Evolutionary conservation across 2,329 filamentous ascomycete genomes (phyloP).

Genomic region (Botrytis fragariae): DNA sequence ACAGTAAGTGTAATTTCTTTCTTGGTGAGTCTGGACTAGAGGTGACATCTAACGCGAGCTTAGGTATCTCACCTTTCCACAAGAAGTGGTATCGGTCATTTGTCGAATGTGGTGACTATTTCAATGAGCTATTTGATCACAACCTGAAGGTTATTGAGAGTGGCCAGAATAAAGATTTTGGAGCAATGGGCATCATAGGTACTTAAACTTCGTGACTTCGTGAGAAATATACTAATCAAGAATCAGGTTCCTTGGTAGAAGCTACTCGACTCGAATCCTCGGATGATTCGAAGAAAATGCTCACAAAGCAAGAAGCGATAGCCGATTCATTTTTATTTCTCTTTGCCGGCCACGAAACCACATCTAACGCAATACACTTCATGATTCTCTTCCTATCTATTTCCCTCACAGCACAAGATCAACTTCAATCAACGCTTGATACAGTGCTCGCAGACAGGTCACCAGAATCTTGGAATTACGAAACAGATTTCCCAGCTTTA

Average conservation of each 20-base stretch:
- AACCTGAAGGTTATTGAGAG: conserved; percentile 23
- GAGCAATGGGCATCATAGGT: conserved; percentile 33
- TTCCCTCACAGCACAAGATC: conserved; percentile 60
- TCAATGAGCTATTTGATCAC: neutral
- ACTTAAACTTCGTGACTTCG: conserved; percentile 49
- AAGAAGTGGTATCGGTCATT: neutral
- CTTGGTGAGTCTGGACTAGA: neutral
- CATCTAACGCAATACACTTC: conserved; percentile 73
- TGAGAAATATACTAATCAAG: conserved; percentile 29
- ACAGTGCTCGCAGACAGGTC: conserved; percentile 58
- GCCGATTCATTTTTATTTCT: conserved; percentile 69
- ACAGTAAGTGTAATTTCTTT: neutral
- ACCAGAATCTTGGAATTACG: conserved; percentile 67
- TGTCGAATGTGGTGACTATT: neutral
- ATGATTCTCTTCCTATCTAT: conserved; percentile 65
- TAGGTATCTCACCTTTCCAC: neutral
- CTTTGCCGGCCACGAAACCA: conserved; percentile 78
- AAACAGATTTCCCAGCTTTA: conserved; percentile 61
- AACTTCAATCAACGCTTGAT: conserved; percentile 68
- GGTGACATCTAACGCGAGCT: neutral
- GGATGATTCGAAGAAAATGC: neutral
- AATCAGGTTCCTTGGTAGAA: conserved; percentile 43
- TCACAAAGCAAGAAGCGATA: conserved; percentile 63
- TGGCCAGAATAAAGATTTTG: conserved; percentile 43
- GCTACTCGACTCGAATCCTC: conserved; percentile 51